These are phyloP conservation scores for Lobosporangium transversale DNA, from an alignment of 192 early-diverging fungal species.

Conservation along the genomic window DNA sequence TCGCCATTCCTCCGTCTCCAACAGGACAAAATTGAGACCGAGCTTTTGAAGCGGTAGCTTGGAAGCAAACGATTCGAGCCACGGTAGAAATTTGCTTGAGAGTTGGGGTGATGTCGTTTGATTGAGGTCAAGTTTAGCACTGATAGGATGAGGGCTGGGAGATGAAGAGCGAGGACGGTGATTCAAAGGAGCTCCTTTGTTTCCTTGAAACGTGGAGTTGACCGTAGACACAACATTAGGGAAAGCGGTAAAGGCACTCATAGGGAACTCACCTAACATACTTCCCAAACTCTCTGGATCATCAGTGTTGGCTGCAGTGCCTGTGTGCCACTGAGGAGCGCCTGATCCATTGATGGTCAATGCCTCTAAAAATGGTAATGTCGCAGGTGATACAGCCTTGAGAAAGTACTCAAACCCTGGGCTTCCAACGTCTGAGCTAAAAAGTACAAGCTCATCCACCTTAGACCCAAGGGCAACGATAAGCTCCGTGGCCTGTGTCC, in stretches of 20 bases:
- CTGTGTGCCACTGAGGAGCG: too few relatives aligned
- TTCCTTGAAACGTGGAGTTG: too few relatives aligned
- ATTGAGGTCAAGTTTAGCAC: neutral
- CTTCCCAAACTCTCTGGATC: too few relatives aligned
- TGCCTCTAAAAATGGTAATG: constrained; percentile 1
- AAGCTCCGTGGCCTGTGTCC: neutral
- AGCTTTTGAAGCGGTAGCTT: constrained; percentile 14
- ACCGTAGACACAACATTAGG: neutral
- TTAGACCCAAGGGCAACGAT: neutral
- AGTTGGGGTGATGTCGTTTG: neutral
- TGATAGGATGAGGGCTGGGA: neutral
- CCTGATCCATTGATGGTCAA: constrained; percentile 1
- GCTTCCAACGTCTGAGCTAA: neutral
- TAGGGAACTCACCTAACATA: too few relatives aligned
- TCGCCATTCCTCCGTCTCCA: constrained; percentile 10
- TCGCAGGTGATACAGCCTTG: constrained; percentile 1
- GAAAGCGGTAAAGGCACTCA: neutral
- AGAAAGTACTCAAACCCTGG: neutral
- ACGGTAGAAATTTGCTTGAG: constrained; percentile 7
- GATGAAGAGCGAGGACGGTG: neutral
- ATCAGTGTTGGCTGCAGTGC: too few relatives aligned
- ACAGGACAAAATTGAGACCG: neutral
- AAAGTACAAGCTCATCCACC: constrained; percentile 7
- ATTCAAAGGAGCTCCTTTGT: too few relatives aligned
- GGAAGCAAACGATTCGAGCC: constrained; percentile 1